A percentile compares a stretch with the other conserved stretches of the same genome.
Conservation (phyloP, 805 yeast species). For the Candida mattraensis region DNA sequence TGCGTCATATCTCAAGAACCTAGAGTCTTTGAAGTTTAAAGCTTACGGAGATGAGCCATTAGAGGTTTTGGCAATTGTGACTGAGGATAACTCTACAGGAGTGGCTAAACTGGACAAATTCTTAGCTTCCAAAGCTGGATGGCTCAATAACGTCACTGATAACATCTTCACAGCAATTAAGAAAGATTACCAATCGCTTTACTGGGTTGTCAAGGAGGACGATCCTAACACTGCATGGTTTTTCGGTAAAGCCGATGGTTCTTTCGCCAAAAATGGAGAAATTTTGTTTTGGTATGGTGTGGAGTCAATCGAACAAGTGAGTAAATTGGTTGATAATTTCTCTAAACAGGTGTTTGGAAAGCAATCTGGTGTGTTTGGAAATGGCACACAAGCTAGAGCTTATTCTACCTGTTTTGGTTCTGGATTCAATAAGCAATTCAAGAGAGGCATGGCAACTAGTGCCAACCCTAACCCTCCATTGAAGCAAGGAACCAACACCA, state of each 20-base stretch:
- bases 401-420: conserved; percentile 21
- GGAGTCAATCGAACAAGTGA: conserved; percentile 57
- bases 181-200: conserved; percentile 69
- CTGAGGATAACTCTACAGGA: conserved; percentile 39
- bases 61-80: conserved; percentile 89
- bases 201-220: conserved; percentile 89
- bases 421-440: conserved; percentile 22
- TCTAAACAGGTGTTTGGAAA: conserved; percentile 40
- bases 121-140: conserved; percentile 83
- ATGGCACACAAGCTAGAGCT: conserved; percentile 40
- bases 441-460: conserved; percentile 34
- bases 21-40: conserved; percentile 62
- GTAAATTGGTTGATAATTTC: conserved; percentile 61
- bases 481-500: conserved; percentile 58
- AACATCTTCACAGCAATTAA: conserved; percentile 82
- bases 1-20: conserved; percentile 74
- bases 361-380: conserved; percentile 48
- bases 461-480: conserved; percentile 74
- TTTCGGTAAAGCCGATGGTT: conserved; percentile 91
- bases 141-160: conserved; percentile 97
- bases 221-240: conserved; percentile 91
- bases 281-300: conserved; percentile 95
- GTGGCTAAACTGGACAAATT: conserved; percentile 81
- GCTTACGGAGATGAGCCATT: conserved; percentile 94
- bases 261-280: conserved; percentile 84